These are phyloP conservation scores for Boletus rufocinnamomeus DNA, from an alignment of 768 basidiomycete species.

Conservation along the genomic window DNA sequence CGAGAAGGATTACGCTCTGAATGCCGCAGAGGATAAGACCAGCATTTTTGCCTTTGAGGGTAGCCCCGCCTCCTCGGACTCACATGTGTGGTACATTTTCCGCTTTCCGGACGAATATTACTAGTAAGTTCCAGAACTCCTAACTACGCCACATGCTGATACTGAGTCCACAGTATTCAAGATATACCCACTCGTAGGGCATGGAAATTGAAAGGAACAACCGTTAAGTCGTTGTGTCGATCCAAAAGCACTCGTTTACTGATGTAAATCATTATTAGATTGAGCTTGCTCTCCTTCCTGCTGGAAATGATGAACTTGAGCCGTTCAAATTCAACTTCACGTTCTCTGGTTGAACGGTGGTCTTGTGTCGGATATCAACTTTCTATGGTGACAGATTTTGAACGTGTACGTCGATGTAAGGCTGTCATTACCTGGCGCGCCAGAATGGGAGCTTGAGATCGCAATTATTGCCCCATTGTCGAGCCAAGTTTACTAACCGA, in stretches of 20 bases:
- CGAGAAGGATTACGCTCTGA: slow-evolving; percentile 7
- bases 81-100: slow-evolving; percentile 8
- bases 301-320: slow-evolving; percentile 2
- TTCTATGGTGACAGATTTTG: neutral
- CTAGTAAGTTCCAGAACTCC: neutral
- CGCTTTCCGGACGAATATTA: slow-evolving; percentile 9
- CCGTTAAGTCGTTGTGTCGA: slow-evolving; percentile 1
- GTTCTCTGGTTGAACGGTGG: neutral
- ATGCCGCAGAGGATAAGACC: neutral
- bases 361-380: neutral
- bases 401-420: slow-evolving; percentile 1
- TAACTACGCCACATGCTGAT: neutral
- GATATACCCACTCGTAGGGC: slow-evolving; percentile 2
- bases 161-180: slow-evolving; percentile 1
- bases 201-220: slow-evolving; percentile 7
- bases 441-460: neutral
- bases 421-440: neutral
- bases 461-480: no score
- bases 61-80: slow-evolving; percentile 6
- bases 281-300: slow-evolving; percentile 5
- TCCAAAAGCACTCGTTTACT: neutral
- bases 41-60: neutral
- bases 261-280: slow-evolving; percentile 1
- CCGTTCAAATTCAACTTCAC: slow-evolving; percentile 12
- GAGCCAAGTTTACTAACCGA: neutral